Evolutionary conservation across 169 alveolate genomes (phyloP).

Genomic region (Besnoitia besnoiti): DNA sequence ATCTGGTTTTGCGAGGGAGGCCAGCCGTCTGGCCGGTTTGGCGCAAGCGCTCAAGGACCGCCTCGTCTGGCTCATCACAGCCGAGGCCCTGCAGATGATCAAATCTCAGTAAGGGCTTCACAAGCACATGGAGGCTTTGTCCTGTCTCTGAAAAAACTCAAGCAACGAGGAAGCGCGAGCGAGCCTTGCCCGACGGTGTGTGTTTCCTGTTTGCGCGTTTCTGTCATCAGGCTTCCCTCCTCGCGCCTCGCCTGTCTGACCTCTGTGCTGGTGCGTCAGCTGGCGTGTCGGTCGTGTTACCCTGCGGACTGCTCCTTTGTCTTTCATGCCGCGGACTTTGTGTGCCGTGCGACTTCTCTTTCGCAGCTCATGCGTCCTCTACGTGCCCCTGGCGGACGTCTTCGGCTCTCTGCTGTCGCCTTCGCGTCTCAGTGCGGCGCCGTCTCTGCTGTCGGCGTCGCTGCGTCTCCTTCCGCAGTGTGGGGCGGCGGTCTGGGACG

Average conservation of each 20-base stretch:
- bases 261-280: too few relatives aligned
- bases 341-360: too few relatives aligned
- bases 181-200: too few relatives aligned
- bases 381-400: not conserved
- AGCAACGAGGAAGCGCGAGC: too few relatives aligned
- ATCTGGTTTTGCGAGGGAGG: not conserved
- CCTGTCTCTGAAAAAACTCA: too few relatives aligned
- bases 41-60: not conserved
- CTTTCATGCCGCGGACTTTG: too few relatives aligned
- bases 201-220: too few relatives aligned
- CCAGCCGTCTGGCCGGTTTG: not conserved
- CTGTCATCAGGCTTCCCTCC: too few relatives aligned
- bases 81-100: not conserved
- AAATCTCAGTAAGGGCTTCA: slow-evolving; percentile 1
- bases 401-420: slow-evolving; percentile 7
- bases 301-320: too few relatives aligned
- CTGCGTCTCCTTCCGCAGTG: slow-evolving; percentile 35
- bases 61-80: slow-evolving; percentile 15
- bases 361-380: not conserved
- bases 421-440: not conserved
- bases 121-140: too few relatives aligned
- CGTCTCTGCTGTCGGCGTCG: not conserved
- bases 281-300: too few relatives aligned
- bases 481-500: not conserved
- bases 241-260: too few relatives aligned